A percentile compares a stretch with the other conserved stretches of the same genome.
Evolutionary conservation across 345 rosid genomes (phyloP).

Genomic region (Corchorus capsularis): DNA sequence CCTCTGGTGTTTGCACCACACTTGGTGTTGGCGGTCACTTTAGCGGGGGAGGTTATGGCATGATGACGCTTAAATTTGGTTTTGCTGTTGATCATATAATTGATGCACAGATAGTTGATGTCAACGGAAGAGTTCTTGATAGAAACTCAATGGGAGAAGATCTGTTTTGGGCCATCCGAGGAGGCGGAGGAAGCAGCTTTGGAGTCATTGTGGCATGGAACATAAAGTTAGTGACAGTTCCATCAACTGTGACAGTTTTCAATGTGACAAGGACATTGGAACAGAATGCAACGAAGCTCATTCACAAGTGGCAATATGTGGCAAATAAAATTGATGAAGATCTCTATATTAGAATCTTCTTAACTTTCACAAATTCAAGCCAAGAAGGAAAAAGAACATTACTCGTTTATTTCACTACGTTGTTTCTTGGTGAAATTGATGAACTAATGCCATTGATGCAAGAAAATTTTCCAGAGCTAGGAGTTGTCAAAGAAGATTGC

Average conservation of each 20-base stretch:
- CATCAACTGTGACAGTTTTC: background rate
- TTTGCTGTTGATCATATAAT: background rate
- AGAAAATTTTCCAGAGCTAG: background rate
- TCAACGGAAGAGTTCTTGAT: background rate
- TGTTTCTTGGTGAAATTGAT: conserved; percentile 2
- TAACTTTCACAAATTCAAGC: background rate
- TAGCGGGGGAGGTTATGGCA: conserved; percentile 6
- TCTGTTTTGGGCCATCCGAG: conserved; percentile 12
- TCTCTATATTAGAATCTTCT: background rate
- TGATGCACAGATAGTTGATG: conserved; percentile 5
- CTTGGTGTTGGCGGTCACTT: background rate
- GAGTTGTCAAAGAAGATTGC: background rate
- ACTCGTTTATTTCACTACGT: background rate
- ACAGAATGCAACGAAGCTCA: background rate
- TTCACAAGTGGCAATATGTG: conserved; percentile 1
- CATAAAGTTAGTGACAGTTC: background rate
- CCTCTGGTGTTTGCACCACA: background rate
- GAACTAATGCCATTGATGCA: background rate
- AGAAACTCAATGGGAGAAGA: conserved; percentile 14
- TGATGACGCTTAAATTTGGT: background rate
- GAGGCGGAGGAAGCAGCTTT: conserved; percentile 4
- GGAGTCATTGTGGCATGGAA: background rate
- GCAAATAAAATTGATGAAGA: background rate
- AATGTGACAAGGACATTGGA: background rate
- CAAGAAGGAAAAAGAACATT: background rate